Conservation (phyloP, 2,329 filamentous ascomycete species). For the Ceratocystis albifundus region DNA sequence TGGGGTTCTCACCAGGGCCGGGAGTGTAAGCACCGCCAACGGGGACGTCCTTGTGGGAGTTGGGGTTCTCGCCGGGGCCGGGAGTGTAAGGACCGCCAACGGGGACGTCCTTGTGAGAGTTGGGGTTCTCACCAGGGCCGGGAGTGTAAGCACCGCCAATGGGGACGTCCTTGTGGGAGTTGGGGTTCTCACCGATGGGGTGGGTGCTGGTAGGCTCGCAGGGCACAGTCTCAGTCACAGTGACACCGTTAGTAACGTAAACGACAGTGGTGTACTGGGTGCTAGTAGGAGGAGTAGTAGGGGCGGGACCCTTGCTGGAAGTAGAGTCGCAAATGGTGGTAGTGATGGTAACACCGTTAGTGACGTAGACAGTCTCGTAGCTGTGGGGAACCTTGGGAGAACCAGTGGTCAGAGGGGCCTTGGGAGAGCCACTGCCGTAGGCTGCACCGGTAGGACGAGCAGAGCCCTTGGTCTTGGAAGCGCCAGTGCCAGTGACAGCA, state of each 20-base stretch:
- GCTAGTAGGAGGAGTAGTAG: neutral
- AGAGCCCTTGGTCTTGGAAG: neutral
- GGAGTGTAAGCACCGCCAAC: neutral
- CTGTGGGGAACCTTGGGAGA: neutral
- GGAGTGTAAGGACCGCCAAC: neutral
- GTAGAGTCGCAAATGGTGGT: conserved; percentile 14
- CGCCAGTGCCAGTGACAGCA: neutral
- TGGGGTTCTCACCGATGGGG: neutral
- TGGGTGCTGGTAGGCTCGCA: neutral
- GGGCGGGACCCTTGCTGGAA: neutral
- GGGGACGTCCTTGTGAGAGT: neutral
- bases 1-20: neutral
- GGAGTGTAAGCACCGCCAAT: neutral
- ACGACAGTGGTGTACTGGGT: conserved; percentile 1
- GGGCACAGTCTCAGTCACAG: conserved; percentile 13
- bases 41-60: neutral
- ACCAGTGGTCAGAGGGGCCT: no score
- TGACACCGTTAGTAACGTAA: conserved; percentile 8
- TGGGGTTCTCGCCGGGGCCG: neutral
- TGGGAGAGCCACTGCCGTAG: neutral
- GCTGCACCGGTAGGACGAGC: neutral
- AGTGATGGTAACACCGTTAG: conserved; percentile 13
- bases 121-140: neutral
- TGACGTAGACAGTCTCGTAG: conserved; percentile 10
- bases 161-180: neutral